Evolutionary conservation across 169 alveolate genomes (phyloP), one percentile per base, ranked within the genome.

Genomic region (Ichthyophthirius multifiliis): DNA sequence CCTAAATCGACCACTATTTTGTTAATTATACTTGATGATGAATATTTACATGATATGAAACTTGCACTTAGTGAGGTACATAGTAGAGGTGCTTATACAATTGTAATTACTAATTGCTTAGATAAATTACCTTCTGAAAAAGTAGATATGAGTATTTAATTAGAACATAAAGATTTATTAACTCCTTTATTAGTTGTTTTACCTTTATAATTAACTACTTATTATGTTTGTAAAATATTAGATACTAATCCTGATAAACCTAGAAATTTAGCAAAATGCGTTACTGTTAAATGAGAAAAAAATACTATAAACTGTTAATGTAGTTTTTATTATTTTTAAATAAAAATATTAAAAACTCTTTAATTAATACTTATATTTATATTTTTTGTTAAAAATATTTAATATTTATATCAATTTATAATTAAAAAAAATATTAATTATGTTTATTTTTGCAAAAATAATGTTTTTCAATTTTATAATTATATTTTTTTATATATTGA

Each of bases 81-180:
- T 83, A 95, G 98, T 15, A 90, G 99, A 80, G 98, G 98, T 13
- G 98, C 99, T 0, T 89, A 87, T 47, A 93, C 98, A 16, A 91
- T 98, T 73, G 95, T 97, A 64, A 75, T 98, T 35, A 96, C 99
- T 0, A 97, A 96, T 73, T 83, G 88, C 39, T 7, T 13, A 9
- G 27, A 79, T 4, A 79, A 83, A 27, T 74, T 83, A 23, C 67
- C 45, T 43, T 20, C 4, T 12, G 67, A 64, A 3, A 64, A 48
- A 45, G 83, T 76, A 12, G 89, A 87, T 75, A 23, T 62, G 9
- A 48, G 81, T 9, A 82, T 87, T 16, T 13, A 63, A 35, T 82
- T 87, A 15, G 92, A 89, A n/a, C 55, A 84, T 30, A 75, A 83
- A 20, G 93, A 91, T 5, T 67, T 73, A 31, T 65, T 90, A 63